Evolutionary conservation across 257 asterid genomes (phyloP).

Genomic region (Jacaranda mimosifolia): DNA sequence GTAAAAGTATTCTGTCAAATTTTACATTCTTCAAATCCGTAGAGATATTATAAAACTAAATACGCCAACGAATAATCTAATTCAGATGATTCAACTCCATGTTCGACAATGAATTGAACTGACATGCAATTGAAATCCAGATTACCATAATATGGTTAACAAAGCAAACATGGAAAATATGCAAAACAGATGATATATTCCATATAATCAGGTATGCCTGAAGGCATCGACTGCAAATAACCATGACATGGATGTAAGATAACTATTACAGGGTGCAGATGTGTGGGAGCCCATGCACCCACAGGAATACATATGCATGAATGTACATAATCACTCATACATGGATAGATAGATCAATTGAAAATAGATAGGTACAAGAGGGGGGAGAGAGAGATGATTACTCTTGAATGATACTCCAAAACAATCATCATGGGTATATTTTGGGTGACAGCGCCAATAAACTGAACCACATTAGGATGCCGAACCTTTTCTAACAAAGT

Average conservation of each 20-base stretch:
- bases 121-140: slow-evolving; percentile 7
- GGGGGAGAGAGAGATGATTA: slow-evolving; percentile 48
- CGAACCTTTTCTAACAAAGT: slow-evolving; percentile 92
- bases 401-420: slow-evolving; percentile 81
- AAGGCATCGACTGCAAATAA: neutral
- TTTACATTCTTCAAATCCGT: neutral
- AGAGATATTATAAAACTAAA: neutral
- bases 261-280: slow-evolving; percentile 9
- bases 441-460: slow-evolving; percentile 99
- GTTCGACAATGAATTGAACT: neutral
- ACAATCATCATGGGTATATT: slow-evolving; percentile 97
- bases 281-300: neutral
- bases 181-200: neutral
- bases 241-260: neutral
- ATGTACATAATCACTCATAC: neutral
- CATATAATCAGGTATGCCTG: slow-evolving; percentile 11
- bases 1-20: slow-evolving; percentile 28
- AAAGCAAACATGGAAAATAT: slow-evolving; percentile 4
- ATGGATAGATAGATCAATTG: neutral
- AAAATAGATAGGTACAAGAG: neutral
- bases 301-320: slow-evolving; percentile 5
- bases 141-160: slow-evolving; percentile 3
- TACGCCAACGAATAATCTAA: neutral
- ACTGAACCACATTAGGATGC: slow-evolving; percentile 97
- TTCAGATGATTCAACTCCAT: slow-evolving; percentile 8